Conservation (phyloP, 2,329 filamentous ascomycete species). For the Grosmannia clavigera region DNA sequence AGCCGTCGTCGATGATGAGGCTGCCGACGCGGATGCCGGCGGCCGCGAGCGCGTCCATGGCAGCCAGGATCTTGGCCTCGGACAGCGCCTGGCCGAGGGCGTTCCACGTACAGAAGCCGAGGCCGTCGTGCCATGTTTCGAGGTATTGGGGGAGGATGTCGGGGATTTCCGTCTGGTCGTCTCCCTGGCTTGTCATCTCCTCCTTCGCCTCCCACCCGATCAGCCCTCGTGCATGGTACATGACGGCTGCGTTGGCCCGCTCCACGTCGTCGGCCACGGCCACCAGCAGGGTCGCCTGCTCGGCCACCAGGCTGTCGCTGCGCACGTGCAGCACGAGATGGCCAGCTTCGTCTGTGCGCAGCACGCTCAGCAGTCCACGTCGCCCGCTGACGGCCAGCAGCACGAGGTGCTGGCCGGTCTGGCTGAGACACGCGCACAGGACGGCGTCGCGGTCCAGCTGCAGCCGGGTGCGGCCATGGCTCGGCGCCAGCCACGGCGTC, state of each 20-base stretch:
- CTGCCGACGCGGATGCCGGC: constrained; percentile 68
- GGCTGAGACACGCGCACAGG: constrained; percentile 62
- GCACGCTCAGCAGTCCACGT: constrained; percentile 54
- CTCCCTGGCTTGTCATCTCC: background rate
- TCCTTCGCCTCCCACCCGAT: constrained; percentile 22
- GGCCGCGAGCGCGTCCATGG: constrained; percentile 57
- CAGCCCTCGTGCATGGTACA: constrained; percentile 74
- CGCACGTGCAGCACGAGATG: constrained; percentile 55
- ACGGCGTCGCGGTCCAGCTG: constrained; percentile 65
- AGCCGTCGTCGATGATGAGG: constrained; percentile 94
- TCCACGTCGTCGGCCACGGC: constrained; percentile 64
- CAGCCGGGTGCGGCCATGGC: constrained; percentile 61
- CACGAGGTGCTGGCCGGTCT: constrained; percentile 61
- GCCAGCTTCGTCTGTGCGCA: constrained; percentile 53
- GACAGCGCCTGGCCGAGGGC: constrained; percentile 73
- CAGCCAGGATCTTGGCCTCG: constrained; percentile 64
- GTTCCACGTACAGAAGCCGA: constrained; percentile 98
- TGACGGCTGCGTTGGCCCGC: constrained; percentile 61
- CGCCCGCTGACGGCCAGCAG: constrained; percentile 67
- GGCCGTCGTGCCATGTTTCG: constrained; percentile 80
- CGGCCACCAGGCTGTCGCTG: constrained; percentile 51
- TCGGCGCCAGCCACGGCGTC: constrained; percentile 78
- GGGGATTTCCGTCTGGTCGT: background rate
- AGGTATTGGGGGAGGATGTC: constrained; percentile 52
- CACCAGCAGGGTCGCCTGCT: constrained; percentile 51